Evolutionary conservation across 768 basidiomycete species (phyloP), one percentile per base, ranked within the genome.

Genomic region (Lentinula raphanica): DNA sequence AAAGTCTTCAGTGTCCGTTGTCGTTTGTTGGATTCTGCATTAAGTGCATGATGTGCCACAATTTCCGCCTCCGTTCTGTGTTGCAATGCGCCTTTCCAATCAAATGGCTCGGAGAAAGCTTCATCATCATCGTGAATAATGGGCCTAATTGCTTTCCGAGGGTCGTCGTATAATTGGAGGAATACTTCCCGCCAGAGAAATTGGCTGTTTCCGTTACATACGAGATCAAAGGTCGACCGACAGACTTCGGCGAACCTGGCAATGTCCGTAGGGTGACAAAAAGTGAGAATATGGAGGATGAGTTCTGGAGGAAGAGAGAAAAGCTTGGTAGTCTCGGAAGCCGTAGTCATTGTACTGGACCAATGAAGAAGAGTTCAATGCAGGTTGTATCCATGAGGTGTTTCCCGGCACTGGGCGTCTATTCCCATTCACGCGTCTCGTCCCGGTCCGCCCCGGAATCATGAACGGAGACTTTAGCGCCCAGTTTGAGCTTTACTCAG

Each of bases 131-230:
- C 49, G 49, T 39, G 7, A 56, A 39, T 5, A 44, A 62, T 53
- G 40, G 59, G 49, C 21, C 61, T 59, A 50, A 58, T 32, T n/a
- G 71, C 65, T 40, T 66, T 58, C 15, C 81, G 74, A n/a, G 86
- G 86, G 64, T 87, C 81, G 65, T 91, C 90, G 67, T 88, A 90
- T 5, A 79, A 76, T 48, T 70, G 57, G 38, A 87, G 78, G 69
- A 86, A 89, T 53, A 90, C 73, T 54, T 80, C 73, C 54, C 84
- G 82, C 88, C 88, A 92, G 39, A 92, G 76, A 65, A 82, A 81
- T 48, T 80, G 78, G 69, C 87, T 84, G 28, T 71, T 59, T 29
- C 74, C 59, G 21, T 72, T 66, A 64, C 84, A 81, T 44, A 88
- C 76, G 46, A 88, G 69, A 39, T 66, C 63, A 62, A 72, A 72